Evolutionary conservation across 805 yeast species (phyloP).

Genomic region (Saccharomycopsis capsularis): DNA sequence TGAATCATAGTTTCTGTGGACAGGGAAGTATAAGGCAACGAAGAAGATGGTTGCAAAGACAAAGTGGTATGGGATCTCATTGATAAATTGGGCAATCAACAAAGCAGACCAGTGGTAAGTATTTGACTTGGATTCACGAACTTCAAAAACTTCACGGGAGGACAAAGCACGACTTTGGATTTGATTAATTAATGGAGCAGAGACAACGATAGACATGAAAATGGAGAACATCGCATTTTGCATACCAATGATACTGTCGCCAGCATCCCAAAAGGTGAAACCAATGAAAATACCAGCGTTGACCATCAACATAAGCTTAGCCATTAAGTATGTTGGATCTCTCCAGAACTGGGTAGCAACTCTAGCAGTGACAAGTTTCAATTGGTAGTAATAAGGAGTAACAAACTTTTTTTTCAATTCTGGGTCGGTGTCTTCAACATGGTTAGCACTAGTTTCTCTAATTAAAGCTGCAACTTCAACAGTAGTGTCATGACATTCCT

Average conservation of each 20-base stretch:
- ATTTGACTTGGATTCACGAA: constrained; percentile 62
- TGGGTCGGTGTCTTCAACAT: constrained; percentile 20
- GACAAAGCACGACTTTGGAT: constrained; percentile 51
- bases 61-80: constrained; percentile 56
- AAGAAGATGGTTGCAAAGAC: constrained; percentile 44
- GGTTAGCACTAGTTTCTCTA: background rate
- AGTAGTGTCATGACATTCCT: constrained; percentile 29
- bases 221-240: constrained; percentile 54
- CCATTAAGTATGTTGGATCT: constrained; percentile 52
- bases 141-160: constrained; percentile 59
- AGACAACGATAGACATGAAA: constrained; percentile 50
- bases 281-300: constrained; percentile 61
- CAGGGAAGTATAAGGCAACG: constrained; percentile 47
- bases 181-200: constrained; percentile 57
- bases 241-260: constrained; percentile 44
- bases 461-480: constrained; percentile 28
- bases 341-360: constrained; percentile 46
- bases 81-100: constrained; percentile 44
- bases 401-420: constrained; percentile 32
- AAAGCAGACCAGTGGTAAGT: constrained; percentile 67
- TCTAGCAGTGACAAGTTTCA: constrained; percentile 35
- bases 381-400: constrained; percentile 42
- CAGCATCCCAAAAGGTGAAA: constrained; percentile 59
- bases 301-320: constrained; percentile 47
- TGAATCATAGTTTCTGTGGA: constrained; percentile 37